A percentile compares a stretch with the other conserved stretches of the same genome.
Conservation (phyloP, 2,329 filamentous ascomycete genomes). For the Alternaria alternata region DNA sequence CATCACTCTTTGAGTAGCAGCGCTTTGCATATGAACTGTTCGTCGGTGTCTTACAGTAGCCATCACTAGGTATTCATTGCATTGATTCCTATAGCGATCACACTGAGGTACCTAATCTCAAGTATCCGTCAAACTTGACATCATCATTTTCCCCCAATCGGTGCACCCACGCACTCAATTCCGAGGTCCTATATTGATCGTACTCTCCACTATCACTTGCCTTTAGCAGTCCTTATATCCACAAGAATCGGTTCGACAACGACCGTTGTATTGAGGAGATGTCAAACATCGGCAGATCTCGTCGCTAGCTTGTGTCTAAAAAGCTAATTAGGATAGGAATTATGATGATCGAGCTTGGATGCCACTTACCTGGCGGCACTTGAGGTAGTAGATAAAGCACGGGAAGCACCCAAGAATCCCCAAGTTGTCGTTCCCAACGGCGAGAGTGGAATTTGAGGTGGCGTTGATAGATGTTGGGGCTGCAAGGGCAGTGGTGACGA, state of each 20-base stretch:
- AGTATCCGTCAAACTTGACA: background rate
- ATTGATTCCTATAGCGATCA: background rate
- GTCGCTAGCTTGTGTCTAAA: background rate
- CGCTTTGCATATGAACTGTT: background rate
- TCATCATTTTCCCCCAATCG: background rate
- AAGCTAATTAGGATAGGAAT: background rate
- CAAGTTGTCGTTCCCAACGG: background rate
- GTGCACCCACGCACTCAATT: background rate
- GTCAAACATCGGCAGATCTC: background rate
- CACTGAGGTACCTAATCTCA: background rate
- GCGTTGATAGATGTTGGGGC: background rate
- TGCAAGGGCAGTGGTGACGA: background rate
- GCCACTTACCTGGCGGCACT: background rate
- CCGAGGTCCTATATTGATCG: background rate
- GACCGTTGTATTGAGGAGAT: background rate
- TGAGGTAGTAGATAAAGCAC: background rate
- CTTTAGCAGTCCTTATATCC: background rate
- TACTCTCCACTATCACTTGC: background rate
- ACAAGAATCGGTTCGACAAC: background rate
- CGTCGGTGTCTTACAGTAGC: background rate
- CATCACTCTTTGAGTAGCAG: background rate
- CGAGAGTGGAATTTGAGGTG: background rate
- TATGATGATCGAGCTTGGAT: background rate
- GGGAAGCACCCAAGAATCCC: background rate
- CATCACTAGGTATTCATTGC: background rate